Evolutionary conservation across 2,329 filamentous ascomycete species (phyloP).

Genomic region (Stachybotrys chlorohalonatus): DNA sequence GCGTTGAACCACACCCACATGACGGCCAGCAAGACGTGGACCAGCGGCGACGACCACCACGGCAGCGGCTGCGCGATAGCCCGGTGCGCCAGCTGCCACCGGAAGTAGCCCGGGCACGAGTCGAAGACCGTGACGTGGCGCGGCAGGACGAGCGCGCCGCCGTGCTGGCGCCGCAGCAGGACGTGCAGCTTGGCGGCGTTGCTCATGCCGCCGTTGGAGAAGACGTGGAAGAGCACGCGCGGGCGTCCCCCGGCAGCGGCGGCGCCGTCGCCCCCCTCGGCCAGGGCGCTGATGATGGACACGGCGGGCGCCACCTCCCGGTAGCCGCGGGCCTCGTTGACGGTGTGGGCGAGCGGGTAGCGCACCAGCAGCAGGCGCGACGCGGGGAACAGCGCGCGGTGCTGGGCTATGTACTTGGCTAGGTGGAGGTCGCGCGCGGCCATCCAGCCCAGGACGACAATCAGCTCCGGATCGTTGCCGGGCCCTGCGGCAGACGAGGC

Average conservation of each 20-base stretch:
- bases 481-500: neutral
- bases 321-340: constrained; percentile 20
- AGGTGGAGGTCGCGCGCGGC: constrained; percentile 39
- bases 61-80: constrained; percentile 28
- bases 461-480: constrained; percentile 29
- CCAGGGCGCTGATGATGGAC: constrained; percentile 24
- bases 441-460: constrained; percentile 42
- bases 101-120: constrained; percentile 37
- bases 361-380: constrained; percentile 38
- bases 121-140: constrained; percentile 36
- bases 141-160: constrained; percentile 19
- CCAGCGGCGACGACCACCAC: constrained; percentile 20
- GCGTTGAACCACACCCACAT: constrained; percentile 19
- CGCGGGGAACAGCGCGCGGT: constrained; percentile 34
- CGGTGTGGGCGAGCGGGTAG: constrained; percentile 26
- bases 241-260: constrained; percentile 8
- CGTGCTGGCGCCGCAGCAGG: constrained; percentile 9
- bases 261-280: constrained; percentile 5
- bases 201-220: constrained; percentile 43
- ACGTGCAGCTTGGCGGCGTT: constrained; percentile 26
- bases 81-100: constrained; percentile 27
- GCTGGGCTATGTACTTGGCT: constrained; percentile 38
- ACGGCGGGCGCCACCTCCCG: constrained; percentile 28
- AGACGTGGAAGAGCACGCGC: constrained; percentile 36
- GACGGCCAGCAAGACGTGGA: constrained; percentile 22